Evolutionary conservation across 768 basidiomycete genomes (phyloP), one percentile per base, ranked within the genome.

Genomic region (Rhodotorula graminis): DNA sequence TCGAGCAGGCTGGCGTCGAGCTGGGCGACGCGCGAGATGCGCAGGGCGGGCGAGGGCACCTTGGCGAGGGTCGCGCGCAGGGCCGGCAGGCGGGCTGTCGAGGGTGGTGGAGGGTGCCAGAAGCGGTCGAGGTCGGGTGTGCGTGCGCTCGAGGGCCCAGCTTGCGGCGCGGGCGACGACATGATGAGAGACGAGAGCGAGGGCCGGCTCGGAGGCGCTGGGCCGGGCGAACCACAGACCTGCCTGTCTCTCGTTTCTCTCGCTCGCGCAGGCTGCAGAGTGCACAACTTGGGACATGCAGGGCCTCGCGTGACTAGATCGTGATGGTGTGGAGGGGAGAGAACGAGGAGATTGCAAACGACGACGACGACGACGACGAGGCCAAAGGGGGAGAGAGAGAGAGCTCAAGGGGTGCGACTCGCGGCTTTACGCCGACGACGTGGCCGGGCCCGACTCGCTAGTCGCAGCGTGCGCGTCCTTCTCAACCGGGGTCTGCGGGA

Each of bases 1-100:
- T 98, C 95, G 61, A 97, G 85, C 33, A 94, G 84, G 77, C 92
- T 89, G 7, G 94, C 88, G 80, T 98, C 95, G 65, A 97, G 87
- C 81, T 95, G 91, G 15, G 90, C 90, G 61, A 98, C 92, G 57
- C 93, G 90, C 37, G 87, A 83, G 44, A 88, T 64, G 19, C 65
- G 64, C 25, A 72, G 67, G n/a, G 67, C 40, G 4, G 68, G 70
- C 23, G 70, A 67, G 19, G 67, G 52, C 33, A 62, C 37, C 11
- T 16, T 15, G 2, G 64, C 25, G 21, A 72, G 65, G 10, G 65
- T 50, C 21, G 61, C 6, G n/a, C 74, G 70, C 44, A 75, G 53
- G 16, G 59, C n/a, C 0, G 70, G 61, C 16, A 72, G 50, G 2
- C 52, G 15, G 2, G 64, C 37, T 0, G 42, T 37, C 11, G 67